Evolutionary conservation across 305 asterid species (phyloP).

Genomic region (Striga hermonthica): DNA sequence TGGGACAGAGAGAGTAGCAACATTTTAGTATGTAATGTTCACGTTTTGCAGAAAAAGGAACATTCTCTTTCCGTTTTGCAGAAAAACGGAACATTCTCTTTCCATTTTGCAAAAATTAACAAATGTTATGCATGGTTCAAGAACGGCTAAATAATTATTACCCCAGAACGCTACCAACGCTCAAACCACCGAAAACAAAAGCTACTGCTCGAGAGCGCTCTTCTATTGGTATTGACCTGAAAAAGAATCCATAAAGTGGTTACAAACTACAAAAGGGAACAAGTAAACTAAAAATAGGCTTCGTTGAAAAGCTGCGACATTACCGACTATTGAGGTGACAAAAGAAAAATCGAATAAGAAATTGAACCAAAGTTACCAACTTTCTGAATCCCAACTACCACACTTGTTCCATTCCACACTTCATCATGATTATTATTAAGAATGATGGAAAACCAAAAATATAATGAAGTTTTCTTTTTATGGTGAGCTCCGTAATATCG

Average conservation of each 20-base stretch:
- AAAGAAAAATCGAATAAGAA: slow-evolving; percentile 15
- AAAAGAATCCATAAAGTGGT: slow-evolving; percentile 27
- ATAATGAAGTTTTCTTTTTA: neutral
- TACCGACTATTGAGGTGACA: neutral
- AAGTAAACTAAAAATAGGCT: neutral
- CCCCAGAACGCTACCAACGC: slow-evolving; percentile 97
- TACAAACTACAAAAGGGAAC: slow-evolving; percentile 21
- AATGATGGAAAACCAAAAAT: neutral
- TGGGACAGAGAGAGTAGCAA: slow-evolving; percentile 10
- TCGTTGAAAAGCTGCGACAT: neutral
- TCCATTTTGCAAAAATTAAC: slow-evolving; percentile 18
- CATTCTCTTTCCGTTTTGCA: slow-evolving; percentile 10
- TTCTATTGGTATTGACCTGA: slow-evolving; percentile 84
- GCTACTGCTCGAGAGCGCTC: slow-evolving; percentile 99
- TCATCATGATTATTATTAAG: neutral
- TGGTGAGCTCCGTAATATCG: neutral
- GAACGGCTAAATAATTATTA: slow-evolving; percentile 36
- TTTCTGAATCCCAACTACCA: neutral
- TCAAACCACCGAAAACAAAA: slow-evolving; percentile 95
- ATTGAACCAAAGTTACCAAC: neutral
- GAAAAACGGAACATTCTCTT: slow-evolving; percentile 8
- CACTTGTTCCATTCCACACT: too few relatives aligned
- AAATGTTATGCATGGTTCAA: slow-evolving; percentile 20
- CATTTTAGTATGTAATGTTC: slow-evolving; percentile 10
- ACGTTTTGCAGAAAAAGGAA: too few relatives aligned